phyloP scores from a whole-genome alignment of 73 alveolate species.

The Durusdinium trenchii region DNA sequence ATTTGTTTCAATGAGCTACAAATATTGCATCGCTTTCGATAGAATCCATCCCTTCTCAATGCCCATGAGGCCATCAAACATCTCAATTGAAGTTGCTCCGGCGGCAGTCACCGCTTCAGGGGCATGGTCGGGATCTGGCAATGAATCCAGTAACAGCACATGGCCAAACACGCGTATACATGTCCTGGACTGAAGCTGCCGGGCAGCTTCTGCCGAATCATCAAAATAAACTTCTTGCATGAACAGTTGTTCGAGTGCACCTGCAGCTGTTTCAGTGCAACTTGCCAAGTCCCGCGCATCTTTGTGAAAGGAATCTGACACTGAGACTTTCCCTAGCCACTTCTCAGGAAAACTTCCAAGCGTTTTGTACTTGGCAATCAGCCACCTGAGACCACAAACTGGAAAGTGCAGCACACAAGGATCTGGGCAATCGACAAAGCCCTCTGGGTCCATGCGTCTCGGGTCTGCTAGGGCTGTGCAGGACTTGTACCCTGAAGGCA shows the following conservation, averaged over 20 bases:
- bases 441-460: constrained; percentile 60
- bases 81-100: neutral
- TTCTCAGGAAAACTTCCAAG: constrained; percentile 63
- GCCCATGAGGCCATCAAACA: neutral
- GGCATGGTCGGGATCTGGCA: neutral
- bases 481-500: constrained; percentile 57
- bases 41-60: constrained; percentile 91
- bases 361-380: constrained; percentile 27
- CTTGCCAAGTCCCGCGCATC: constrained; percentile 61
- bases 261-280: neutral
- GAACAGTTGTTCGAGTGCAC: neutral
- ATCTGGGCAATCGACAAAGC: constrained; percentile 46
- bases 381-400: constrained; percentile 78
- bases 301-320: constrained; percentile 61
- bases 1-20: neutral
- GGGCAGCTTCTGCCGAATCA: constrained; percentile 7
- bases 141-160: neutral
- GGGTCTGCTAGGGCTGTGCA: constrained; percentile 91
- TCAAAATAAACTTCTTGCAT: constrained; percentile 30
- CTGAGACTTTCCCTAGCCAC: constrained; percentile 74
- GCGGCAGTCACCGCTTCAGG: neutral
- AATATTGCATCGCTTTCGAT: constrained; percentile 81
- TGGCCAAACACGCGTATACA: constrained; percentile 21
- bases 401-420: constrained; percentile 94
- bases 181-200: neutral